Conservation (phyloP, 108 stramenopile species). For the Aurantiochytrium sp. region DNA sequence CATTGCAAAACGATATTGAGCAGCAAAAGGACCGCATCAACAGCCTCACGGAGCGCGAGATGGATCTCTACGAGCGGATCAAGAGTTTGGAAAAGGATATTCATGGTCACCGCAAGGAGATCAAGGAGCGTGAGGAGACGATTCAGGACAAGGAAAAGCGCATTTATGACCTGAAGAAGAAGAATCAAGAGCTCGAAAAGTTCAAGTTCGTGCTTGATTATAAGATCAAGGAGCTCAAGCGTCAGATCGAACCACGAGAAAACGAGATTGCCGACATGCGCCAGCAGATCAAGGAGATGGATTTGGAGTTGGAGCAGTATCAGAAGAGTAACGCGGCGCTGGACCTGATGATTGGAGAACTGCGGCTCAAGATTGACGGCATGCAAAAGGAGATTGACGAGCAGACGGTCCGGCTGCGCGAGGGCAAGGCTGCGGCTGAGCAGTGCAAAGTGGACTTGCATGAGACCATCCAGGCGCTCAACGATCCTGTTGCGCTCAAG, state of each 20-base stretch:
- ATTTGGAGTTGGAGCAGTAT: slow-evolving; percentile 47
- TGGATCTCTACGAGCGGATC: slow-evolving; percentile 33
- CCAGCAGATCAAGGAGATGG: slow-evolving; percentile 55
- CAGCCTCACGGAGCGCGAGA: slow-evolving; percentile 14
- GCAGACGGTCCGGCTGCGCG: slow-evolving; percentile 27
- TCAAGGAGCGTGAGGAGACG: slow-evolving; percentile 47
- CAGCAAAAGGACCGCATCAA: slow-evolving; percentile 47
- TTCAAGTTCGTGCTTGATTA: slow-evolving; percentile 64
- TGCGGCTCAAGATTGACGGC: slow-evolving; percentile 44
- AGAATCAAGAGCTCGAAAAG: slow-evolving; percentile 64
- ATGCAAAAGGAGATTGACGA: slow-evolving; percentile 37
- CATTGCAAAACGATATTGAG: slow-evolving; percentile 51
- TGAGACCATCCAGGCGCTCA: slow-evolving; percentile 3
- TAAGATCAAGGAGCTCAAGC: slow-evolving; percentile 61
- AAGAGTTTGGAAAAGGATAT: slow-evolving; percentile 39
- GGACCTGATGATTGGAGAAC: slow-evolving; percentile 53
- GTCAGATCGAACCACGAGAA: slow-evolving; percentile 64
- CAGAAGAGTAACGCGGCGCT: slow-evolving; percentile 56
- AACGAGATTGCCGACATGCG: slow-evolving; percentile 53
- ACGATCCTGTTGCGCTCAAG: background rate
- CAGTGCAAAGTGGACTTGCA: slow-evolving; percentile 33
- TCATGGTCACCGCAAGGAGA: slow-evolving; percentile 39
- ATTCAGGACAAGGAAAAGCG: slow-evolving; percentile 60
- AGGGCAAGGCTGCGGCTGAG: slow-evolving; percentile 24
- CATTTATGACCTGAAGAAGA: slow-evolving; percentile 63